Percentiles rank a stretch among this genome's conserved stretches.
Evolutionary conservation across 2,329 filamentous ascomycete species (phyloP).

Genomic region (Trichoderma hamatum): DNA sequence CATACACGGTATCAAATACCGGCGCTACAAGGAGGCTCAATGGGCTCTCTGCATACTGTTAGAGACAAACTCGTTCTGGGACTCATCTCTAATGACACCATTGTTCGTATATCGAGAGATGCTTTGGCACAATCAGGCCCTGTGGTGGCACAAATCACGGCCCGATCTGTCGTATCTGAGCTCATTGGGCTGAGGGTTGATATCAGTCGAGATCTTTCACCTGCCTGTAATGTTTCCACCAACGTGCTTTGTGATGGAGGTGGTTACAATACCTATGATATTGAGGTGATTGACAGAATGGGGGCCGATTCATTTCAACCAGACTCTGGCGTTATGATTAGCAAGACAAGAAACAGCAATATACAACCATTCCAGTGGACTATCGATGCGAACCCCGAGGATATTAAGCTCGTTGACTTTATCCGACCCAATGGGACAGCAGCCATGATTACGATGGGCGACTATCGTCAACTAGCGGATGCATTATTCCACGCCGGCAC

Average conservation of each 20-base stretch:
- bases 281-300: conserved; percentile 58
- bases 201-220: conserved; percentile 50
- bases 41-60: conserved; percentile 57
- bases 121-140: conserved; percentile 48
- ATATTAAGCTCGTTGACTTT: conserved; percentile 55
- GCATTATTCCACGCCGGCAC: conserved; percentile 59
- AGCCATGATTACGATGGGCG: conserved; percentile 52
- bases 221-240: conserved; percentile 45
- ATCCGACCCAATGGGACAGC: conserved; percentile 51
- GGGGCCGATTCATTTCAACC: conserved; percentile 56
- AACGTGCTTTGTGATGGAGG: conserved; percentile 56
- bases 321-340: conserved; percentile 56
- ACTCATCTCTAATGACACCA: conserved; percentile 47
- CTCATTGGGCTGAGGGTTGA: conserved; percentile 53
- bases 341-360: conserved; percentile 52
- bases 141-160: conserved; percentile 51
- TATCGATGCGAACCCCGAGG: conserved; percentile 57
- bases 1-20: conserved; percentile 58
- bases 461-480: conserved; percentile 57
- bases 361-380: conserved; percentile 55
- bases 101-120: conserved; percentile 50
- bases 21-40: conserved; percentile 49
- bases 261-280: conserved; percentile 53
- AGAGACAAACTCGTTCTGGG: conserved; percentile 57
- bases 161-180: conserved; percentile 48